Evolutionary conservation across 2,329 filamentous ascomycete species (phyloP).

Genomic region (Lojkania enalia): DNA sequence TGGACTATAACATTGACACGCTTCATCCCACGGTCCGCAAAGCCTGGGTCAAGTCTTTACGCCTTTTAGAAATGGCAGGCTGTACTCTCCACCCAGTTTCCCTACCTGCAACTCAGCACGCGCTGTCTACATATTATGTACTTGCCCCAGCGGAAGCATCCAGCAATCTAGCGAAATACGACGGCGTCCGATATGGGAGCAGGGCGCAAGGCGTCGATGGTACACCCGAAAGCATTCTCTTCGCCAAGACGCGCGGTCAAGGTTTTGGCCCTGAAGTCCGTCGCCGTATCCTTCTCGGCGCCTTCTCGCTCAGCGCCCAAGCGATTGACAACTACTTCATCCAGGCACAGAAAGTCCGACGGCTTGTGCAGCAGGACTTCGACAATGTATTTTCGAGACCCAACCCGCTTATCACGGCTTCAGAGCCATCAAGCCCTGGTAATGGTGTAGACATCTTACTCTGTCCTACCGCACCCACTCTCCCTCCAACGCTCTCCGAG

Average conservation of each 20-base stretch:
- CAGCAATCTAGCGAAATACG: conserved; percentile 95
- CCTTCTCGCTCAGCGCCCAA: conserved; percentile 85
- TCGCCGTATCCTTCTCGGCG: conserved; percentile 82
- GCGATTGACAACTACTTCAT: conserved; percentile 97
- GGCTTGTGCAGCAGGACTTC: conserved; percentile 85
- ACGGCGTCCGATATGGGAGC: conserved; percentile 88
- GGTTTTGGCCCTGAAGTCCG: conserved; percentile 85
- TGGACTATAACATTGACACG: conserved; percentile 87
- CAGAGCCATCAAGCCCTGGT: conserved; percentile 49
- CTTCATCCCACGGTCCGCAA: conserved; percentile 69
- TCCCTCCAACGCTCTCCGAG: conserved; percentile 67
- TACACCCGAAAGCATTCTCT: conserved; percentile 58
- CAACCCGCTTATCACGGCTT: conserved; percentile 66
- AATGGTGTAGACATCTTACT: conserved; percentile 82
- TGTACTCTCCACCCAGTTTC: conserved; percentile 75
- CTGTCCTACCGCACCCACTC: conserved; percentile 81
- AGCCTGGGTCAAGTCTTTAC: conserved; percentile 69
- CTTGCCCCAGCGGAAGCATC: conserved; percentile 93
- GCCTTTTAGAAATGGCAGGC: conserved; percentile 64
- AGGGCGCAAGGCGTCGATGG: conserved; percentile 59
- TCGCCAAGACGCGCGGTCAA: conserved; percentile 71
- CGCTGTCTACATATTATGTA: conserved; percentile 92
- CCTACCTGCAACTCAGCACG: conserved; percentile 80
- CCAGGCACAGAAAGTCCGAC: conserved; percentile 84
- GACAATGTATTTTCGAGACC: conserved; percentile 71